Evolutionary conservation across 805 yeast species (phyloP), one percentile per base, ranked within the genome.

Genomic region (Lipomyces anomalus): DNA sequence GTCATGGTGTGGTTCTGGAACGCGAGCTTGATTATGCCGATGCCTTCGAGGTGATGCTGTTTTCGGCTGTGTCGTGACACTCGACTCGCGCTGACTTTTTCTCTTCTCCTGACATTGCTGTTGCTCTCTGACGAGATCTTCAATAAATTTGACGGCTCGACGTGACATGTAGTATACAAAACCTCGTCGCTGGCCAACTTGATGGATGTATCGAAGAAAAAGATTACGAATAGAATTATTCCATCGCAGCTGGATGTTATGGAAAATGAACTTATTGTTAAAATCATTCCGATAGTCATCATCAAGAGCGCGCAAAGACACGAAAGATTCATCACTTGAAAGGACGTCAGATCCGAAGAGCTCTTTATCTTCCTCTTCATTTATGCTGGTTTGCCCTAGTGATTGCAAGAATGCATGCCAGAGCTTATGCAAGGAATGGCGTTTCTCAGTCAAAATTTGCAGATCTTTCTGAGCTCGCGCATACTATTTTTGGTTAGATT

Each of bases 201-300:
- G 66, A 46, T 76, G 75, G 21, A 79, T 60, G 57, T 82, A 85
- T 36, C 78, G 73, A 60, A 76, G 73, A 37, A 86, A 66, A 9
- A 76, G 67, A 57, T 87, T 78, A 45, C 96, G 68, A 6, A 80
- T 73, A 2, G 67, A 60, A 49, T 83, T 80, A 62, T 84, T 82
- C 95, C 96, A 88, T 55, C 79, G 83, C 55, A 88, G 60, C 56
- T 80, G 76, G 62, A 86, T 71, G 45, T 82, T 78, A 55, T 87
- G 88, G 20, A 86, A 66, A 48, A 80, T 75, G 62, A 82, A 86
- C 40, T 87, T 68, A 60, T 89, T 88, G 48, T 73, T 74, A 63
- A 77, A 83, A 16, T 52, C 55, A 22, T 43, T 46, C 22, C 37
- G 30, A 11, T 33, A 17, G 20, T 53, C 48, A 3, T 41, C 38